Evolutionary conservation across 1,284 basidiomycete species (phyloP).

Genomic region (Melampsora larici-populina): DNA sequence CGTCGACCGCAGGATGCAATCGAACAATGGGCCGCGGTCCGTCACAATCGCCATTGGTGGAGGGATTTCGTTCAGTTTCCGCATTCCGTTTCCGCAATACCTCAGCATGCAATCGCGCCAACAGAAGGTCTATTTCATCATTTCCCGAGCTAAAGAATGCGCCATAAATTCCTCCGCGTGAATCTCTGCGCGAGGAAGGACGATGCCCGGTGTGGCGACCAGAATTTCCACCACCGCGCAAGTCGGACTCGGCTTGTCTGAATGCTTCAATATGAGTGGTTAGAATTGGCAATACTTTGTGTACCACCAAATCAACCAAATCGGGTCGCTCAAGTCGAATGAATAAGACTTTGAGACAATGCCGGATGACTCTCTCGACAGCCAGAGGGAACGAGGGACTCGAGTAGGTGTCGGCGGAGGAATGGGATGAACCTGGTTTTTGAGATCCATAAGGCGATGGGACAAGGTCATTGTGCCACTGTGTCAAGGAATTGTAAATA

Average conservation of each 20-base stretch:
- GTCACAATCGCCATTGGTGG: constrained; percentile 52
- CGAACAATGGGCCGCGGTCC: constrained; percentile 54
- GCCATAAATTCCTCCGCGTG: constrained; percentile 65
- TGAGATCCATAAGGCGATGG: constrained; percentile 8
- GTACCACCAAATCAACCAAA: constrained; percentile 71
- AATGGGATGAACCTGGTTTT: background rate
- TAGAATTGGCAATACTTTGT: constrained; percentile 76
- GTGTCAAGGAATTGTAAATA: background rate
- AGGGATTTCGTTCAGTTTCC: constrained; percentile 1
- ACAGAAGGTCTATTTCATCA: constrained; percentile 76
- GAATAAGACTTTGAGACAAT: constrained; percentile 63
- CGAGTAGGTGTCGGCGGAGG: constrained; percentile 16
- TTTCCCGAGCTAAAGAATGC: constrained; percentile 50
- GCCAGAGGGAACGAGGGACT: constrained; percentile 75
- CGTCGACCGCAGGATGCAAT: constrained; percentile 72
- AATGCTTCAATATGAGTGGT: constrained; percentile 85
- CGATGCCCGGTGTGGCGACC: constrained; percentile 79
- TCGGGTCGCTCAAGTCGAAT: constrained; percentile 65
- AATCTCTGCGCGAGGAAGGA: constrained; percentile 64
- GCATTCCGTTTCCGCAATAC: constrained; percentile 6
- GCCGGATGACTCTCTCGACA: constrained; percentile 71
- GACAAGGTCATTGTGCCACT: constrained; percentile 29
- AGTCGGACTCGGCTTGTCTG: constrained; percentile 57
- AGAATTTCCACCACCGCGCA: constrained; percentile 25
- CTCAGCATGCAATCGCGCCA: constrained; percentile 58